Conservation (phyloP, 306 rosid species). For the Vigna nakashimae region DNA sequence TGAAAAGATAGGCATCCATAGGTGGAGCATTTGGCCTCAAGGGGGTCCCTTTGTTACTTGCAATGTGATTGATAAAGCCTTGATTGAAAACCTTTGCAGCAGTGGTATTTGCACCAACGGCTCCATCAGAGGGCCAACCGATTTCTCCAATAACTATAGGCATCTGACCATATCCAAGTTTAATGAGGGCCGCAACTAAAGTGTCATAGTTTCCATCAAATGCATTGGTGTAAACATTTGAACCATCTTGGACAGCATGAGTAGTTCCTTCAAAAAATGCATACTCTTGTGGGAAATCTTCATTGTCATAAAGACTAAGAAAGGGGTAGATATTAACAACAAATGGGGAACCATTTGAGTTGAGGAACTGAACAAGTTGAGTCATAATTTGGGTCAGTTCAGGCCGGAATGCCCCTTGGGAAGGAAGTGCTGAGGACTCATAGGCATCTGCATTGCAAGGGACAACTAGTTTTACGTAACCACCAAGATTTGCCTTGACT, state of each 20-base stretch:
- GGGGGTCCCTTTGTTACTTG: constrained; percentile 82
- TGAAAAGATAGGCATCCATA: constrained; percentile 76
- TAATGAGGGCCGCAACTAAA: constrained; percentile 76
- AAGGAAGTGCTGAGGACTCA: constrained; percentile 75
- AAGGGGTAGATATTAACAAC: constrained; percentile 95
- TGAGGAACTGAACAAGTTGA: constrained; percentile 78
- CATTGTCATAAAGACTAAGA: constrained; percentile 82
- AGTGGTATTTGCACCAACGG: constrained; percentile 76
- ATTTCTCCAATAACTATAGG: constrained; percentile 89
- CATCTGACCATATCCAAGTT: constrained; percentile 93
- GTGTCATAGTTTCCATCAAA: constrained; percentile 97
- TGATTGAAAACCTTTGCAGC: constrained; percentile 91
- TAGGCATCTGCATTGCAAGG: constrained; percentile 98
- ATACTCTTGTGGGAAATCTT: constrained; percentile 90
- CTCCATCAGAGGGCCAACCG: constrained; percentile 98
- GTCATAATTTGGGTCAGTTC: constrained; percentile 79
- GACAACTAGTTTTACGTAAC: constrained; percentile 85
- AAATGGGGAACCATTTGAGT: constrained; percentile 93
- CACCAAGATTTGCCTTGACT: constrained; percentile 79
- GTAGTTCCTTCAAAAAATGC: constrained; percentile 94
- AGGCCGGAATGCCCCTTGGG: constrained; percentile 90
- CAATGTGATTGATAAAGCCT: constrained; percentile 78
- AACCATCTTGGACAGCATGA: constrained; percentile 84
- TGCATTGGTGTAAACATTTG: constrained; percentile 85
- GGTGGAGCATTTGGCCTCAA: constrained; percentile 81